Base-by-base conservation (phyloP, 2,329 filamentous ascomycete genomes). In the Coniochaeta pulveracea region DNA sequence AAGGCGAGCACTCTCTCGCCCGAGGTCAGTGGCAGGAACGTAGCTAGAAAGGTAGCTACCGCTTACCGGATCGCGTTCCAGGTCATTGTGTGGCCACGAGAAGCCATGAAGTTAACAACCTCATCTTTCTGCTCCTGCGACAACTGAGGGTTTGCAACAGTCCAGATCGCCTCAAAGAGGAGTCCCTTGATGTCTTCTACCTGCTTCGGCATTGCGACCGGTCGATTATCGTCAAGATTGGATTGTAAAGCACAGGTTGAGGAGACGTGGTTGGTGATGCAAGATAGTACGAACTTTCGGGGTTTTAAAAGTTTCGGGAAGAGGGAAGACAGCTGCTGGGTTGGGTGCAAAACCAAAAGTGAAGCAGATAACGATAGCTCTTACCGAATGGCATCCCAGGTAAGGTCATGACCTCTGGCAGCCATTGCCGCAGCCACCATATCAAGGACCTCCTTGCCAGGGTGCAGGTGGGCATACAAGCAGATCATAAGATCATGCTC, bases 61-160 rank as follows among this genome's bases (percentile, higher is more conserved):
- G 42, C 46, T 29, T 56, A 56, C 55, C 55, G 47, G 5, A 58
- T 53, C 14, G 41, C 52, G 26, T 58, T 58, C 55, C 55, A 58
- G 18, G 37, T 40, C n/a, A 48, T 41, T 10, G 48, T 39, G 25
- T 47, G 42, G 9, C 49, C 48, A 2, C 41, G 44, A 0, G 11
- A n/a, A 0, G 37, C 23, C 46, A 52, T 48, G 32, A 45, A 33
- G 2, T 12, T 8, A 9, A 45, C 43, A 9, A 51, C 40, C 6
- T 37, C 31, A 1, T 35, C 41, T 34, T 53, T 50, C 25, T 53
- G 43, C 10, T 44, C 46, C 9, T 35, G 35, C 5, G 35, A 38
- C 10, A 51, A 27, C 2, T 47, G 37, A 1, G 36, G 35, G 2
- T 35, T 26, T 1, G 48, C 41, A 1, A 28, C n/a, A 10, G 52